Percentiles rank a stretch among this genome's conserved stretches.
phyloP scores from a whole-genome alignment of 202 grass and related monocot genomes.

The Setaria italica region DNA sequence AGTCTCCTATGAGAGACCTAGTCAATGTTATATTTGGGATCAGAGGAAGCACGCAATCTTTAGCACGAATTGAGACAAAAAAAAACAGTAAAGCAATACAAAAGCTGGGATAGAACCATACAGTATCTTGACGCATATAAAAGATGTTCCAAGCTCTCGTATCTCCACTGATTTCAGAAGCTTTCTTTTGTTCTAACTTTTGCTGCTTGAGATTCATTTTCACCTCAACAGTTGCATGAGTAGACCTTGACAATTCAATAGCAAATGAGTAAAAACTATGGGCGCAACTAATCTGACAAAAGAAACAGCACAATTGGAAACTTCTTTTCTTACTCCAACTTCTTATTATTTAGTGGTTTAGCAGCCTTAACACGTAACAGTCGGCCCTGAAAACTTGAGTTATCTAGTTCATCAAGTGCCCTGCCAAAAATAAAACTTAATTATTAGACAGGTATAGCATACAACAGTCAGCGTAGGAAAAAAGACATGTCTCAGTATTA shows the following conservation, averaged over 20 bases:
- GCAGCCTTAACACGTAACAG: constrained; percentile 85
- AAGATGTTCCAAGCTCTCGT: constrained; percentile 92
- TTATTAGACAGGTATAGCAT: constrained; percentile 29
- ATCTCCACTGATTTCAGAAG: constrained; percentile 87
- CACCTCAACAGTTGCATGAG: constrained; percentile 50
- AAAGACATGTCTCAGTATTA: neutral
- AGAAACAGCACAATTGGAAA: constrained; percentile 36
- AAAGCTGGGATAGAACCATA: constrained; percentile 56
- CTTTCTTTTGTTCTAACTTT: constrained; percentile 81
- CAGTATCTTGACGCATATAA: constrained; percentile 91
- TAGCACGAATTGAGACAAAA: neutral
- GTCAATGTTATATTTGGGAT: neutral
- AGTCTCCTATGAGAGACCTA: neutral
- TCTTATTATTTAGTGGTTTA: constrained; percentile 79
- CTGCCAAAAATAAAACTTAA: constrained; percentile 42
- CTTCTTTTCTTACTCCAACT: constrained; percentile 69
- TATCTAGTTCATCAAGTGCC: constrained; percentile 94
- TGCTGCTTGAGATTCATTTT: constrained; percentile 84
- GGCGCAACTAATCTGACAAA: constrained; percentile 27
- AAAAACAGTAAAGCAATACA: constrained; percentile 39
- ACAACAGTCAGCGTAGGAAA: constrained; percentile 18
- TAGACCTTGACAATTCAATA: constrained; percentile 64
- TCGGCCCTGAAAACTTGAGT: constrained; percentile 95
- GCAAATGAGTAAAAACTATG: constrained; percentile 34
- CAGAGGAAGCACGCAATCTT: neutral